Evolutionary conservation across 2,329 filamentous ascomycete species (phyloP), one percentile per base, ranked within the genome.

Genomic region (Scleromitrula shiraiana): DNA sequence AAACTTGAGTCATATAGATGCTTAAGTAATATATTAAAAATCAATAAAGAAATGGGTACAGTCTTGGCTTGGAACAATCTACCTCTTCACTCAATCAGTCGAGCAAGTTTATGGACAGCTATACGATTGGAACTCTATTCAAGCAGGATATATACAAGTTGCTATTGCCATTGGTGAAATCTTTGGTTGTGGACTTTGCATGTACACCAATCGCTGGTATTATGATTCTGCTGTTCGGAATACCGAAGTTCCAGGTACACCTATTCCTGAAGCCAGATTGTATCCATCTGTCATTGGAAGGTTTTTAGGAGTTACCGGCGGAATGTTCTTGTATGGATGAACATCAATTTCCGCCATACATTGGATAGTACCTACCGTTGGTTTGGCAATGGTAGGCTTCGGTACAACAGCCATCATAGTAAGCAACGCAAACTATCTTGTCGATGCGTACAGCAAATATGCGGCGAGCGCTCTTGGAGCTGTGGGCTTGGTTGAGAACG

Each of bases 301-400:
- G 2, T 70, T 75, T 37, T 24, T 74, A 23, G 70, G 70, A 20
- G 17, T 32, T 6, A 41, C 17, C 2, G 17, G 17, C 14, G 35
- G 24, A 22, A 22, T 41, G 0, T 41, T 40, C 10, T 5, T 46
- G 9, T 46, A 41, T 24, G 10, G 17, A 14, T 46, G 87, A 84
- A 88, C 85, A 5, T 82, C 83, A n/a, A 88, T 80, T 62, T 66
- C 80, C 3, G 74, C 64, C 58, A 75, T 95, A 41, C 82, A 87
- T 67, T 89, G 80, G 80, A 83, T 85, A 49, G 74, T 80, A 37
- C 80, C 82, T 19, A 81, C 86, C 53, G 78, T 88, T 64, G 83
- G 82, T 19, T 82, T 79, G 20, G 74, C 65, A 17, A 68, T 88
- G 56, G 68, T 76, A 1, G 73, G 73, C 0, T 71, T 71, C 22